Evolutionary conservation across 106 monocot species (phyloP), one percentile per base, ranked within the genome.

Genomic region (Iris macrosiphon): DNA sequence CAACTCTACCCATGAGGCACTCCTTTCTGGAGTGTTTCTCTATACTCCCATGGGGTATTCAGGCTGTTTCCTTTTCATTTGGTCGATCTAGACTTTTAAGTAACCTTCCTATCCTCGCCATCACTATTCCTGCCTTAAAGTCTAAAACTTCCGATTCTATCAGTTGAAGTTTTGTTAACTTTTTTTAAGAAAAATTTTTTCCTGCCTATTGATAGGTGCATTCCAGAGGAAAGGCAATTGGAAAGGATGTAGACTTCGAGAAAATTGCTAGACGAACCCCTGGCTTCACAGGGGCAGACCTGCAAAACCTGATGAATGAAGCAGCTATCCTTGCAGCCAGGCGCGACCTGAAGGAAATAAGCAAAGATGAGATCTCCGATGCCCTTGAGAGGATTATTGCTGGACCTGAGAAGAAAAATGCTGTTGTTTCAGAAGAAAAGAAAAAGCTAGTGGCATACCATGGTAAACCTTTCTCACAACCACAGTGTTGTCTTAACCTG

Each of bases 401-500:
- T 21, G 96, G 96, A n/a, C 96, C 96, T 1, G 96, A 98, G 83
- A 98, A 98, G 79, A 98, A 98, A 66, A 98, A 90, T 67, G 96
- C 96, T 6, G 96, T 98, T 31, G 96, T 98, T 6, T 90, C 96
- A 12, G 96, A 98, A 2, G 96, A 98, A 35, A 98, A 90, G 83
- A 90, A 78, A 72, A 90, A 68, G 58, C 69, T 98, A 16, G 96
- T 98, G 14, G 96, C 96, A 55, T 98, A 98, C 63, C 96, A 98
- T 67, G 95, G 95, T n/a, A 22, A 11, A 15, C 3, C 28, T 31
- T 31, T 1, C 14, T 13, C 35, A 10, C 0, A n/a, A n/a, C 22
- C 14, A 26, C 23, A 5, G 8, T 4, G 29, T 48, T 10, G 4
- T n/a, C 17, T n/a, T 10, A 7, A 10, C 13, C 14, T 19, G 7